Conservation (phyloP, 2,329 filamentous ascomycete genomes). For the Colletotrichum chrysophilum region DNA sequence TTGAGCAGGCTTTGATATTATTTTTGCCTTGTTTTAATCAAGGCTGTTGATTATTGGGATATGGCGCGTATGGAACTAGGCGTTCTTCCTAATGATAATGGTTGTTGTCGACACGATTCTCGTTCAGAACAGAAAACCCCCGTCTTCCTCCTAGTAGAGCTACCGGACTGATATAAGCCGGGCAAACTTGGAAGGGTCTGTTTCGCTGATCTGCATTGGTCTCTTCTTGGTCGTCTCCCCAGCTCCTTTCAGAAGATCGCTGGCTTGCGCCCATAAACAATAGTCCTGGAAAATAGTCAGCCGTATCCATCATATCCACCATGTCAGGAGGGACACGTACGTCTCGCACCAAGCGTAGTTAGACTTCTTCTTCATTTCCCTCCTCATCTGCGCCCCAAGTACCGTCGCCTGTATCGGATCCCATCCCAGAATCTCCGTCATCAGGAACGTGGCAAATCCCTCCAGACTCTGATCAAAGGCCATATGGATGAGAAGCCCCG, state of each 20-base stretch:
- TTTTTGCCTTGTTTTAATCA: too few relatives aligned
- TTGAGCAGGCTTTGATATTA: too few relatives aligned
- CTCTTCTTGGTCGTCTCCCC: accelerated
- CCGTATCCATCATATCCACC: accelerated
- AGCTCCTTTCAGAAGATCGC: neutral
- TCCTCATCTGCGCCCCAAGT: slow-evolving; percentile 29
- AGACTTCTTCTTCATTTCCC: slow-evolving; percentile 1
- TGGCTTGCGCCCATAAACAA: neutral
- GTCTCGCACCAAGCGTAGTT: slow-evolving; percentile 10
- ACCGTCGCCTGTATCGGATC: slow-evolving; percentile 26
- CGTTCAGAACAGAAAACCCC: accelerated
- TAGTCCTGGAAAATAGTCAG: neutral
- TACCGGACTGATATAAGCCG: neutral
- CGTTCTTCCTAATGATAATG: neutral
- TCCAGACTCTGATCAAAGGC: slow-evolving; percentile 31
- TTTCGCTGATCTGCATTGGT: neutral
- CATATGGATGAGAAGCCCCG: slow-evolving; percentile 24
- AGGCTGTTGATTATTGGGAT: neutral
- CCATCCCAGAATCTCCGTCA: slow-evolving; percentile 32
- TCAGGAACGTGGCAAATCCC: slow-evolving; percentile 30
- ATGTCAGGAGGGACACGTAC: neutral
- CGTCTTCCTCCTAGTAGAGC: neutral
- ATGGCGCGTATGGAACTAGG: neutral
- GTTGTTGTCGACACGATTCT: neutral
- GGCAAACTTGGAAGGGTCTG: neutral